Conservation (phyloP, 768 basidiomycete genomes). For the Leucogyrophana mollusca region DNA sequence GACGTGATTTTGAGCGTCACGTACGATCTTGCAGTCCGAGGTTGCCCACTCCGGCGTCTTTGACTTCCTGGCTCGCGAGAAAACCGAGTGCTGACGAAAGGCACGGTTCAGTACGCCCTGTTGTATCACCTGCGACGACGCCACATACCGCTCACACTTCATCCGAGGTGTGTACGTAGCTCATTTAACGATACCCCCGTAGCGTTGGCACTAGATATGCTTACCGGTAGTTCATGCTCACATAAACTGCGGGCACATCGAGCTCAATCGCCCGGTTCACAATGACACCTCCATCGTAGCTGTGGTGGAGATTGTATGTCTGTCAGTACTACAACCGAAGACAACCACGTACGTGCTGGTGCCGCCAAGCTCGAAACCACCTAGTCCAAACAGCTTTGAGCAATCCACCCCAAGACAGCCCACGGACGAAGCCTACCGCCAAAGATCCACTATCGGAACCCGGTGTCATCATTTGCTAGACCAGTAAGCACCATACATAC, state of each 20-base stretch:
- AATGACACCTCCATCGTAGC: slow-evolving; percentile 19
- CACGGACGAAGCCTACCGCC: slow-evolving; percentile 16
- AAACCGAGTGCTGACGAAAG: slow-evolving; percentile 35
- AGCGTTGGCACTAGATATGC: too few relatives aligned
- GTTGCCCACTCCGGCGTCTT: slow-evolving; percentile 42
- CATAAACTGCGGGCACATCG: slow-evolving; percentile 34
- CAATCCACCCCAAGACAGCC: too few relatives aligned
- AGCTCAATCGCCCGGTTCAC: slow-evolving; percentile 31
- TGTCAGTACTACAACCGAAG: slow-evolving; percentile 4
- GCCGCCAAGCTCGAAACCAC: slow-evolving; percentile 34
- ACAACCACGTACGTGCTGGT: slow-evolving; percentile 8
- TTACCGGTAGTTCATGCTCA: slow-evolving; percentile 42
- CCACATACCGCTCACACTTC: slow-evolving; percentile 10
- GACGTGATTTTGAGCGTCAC: background rate
- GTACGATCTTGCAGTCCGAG: slow-evolving; percentile 48
- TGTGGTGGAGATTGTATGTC: background rate
- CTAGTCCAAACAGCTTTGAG: slow-evolving; percentile 11
- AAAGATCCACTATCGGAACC: slow-evolving; percentile 27
- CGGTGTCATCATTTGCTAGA: background rate
- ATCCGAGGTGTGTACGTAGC: background rate
- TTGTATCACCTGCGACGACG: too few relatives aligned
- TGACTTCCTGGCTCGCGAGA: slow-evolving; percentile 38
- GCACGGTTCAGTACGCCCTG: too few relatives aligned
- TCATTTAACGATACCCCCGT: too few relatives aligned
- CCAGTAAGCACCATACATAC: slow-evolving; percentile 30